These are phyloP conservation scores for Barnettozyma vustinii DNA, from an alignment of 805 yeast genomes.

Conservation along the genomic window DNA sequence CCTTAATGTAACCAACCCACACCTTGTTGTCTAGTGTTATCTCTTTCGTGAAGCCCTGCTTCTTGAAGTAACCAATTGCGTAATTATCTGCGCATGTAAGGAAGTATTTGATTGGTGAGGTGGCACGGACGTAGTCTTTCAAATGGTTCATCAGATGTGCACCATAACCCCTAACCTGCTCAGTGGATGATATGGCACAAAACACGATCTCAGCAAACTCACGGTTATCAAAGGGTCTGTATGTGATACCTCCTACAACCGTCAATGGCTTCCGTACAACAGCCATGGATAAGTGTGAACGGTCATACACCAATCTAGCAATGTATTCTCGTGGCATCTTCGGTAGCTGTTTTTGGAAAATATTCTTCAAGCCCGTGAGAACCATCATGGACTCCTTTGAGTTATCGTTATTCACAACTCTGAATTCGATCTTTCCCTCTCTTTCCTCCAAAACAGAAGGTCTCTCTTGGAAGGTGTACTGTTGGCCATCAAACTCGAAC, in stretches of 20 bases:
- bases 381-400: slow-evolving; percentile 83
- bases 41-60: slow-evolving; percentile 97
- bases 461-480: slow-evolving; percentile 81
- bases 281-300: slow-evolving; percentile 93
- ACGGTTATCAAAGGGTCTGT: slow-evolving; percentile 85
- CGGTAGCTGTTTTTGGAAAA: slow-evolving; percentile 95
- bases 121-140: slow-evolving; percentile 89
- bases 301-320: slow-evolving; percentile 87
- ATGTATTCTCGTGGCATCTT: slow-evolving; percentile 98
- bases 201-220: slow-evolving; percentile 97
- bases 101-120: slow-evolving; percentile 80
- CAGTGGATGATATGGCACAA: slow-evolving; percentile 96
- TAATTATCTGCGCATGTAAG: slow-evolving; percentile 97
- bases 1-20: slow-evolving; percentile 99
- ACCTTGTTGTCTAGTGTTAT: slow-evolving; percentile 75
- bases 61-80: slow-evolving; percentile 97
- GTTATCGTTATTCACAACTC: slow-evolving; percentile 95
- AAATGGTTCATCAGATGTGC: slow-evolving; percentile 98
- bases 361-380: slow-evolving; percentile 89
- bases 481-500: slow-evolving; percentile 60
- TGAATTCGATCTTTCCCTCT: slow-evolving; percentile 87
- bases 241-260: slow-evolving; percentile 97
- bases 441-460: slow-evolving; percentile 93
- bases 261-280: slow-evolving; percentile 89
- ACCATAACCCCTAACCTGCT: slow-evolving; percentile 97